A percentile compares a stretch with the other conserved stretches of the same genome.
phyloP scores from a whole-genome alignment of 805 yeast genomes.

The Candida palmyrensis region DNA sequence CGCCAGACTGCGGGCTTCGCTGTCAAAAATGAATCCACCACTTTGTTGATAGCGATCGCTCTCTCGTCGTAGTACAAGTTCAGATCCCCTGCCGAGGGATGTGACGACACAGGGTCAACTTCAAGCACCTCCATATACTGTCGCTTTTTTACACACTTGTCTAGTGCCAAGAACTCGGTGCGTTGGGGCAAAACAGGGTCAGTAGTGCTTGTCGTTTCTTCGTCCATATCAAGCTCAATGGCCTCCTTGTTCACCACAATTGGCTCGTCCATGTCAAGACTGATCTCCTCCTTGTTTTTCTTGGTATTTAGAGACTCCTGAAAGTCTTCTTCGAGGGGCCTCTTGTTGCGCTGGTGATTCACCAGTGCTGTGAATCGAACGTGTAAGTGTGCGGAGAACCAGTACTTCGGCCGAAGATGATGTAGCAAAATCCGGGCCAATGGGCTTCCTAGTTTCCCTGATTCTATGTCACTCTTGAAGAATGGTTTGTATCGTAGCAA shows the following conservation, averaged over 20 bases:
- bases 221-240: conserved; percentile 25
- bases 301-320: conserved; percentile 7
- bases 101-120: conserved; percentile 24
- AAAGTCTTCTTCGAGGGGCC: conserved; percentile 5
- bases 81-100: background rate
- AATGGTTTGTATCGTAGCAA: conserved; percentile 60
- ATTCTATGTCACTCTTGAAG: conserved; percentile 58
- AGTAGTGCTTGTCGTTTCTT: conserved; percentile 10
- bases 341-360: conserved; percentile 23
- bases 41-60: conserved; percentile 28
- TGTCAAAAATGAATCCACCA: conserved; percentile 23
- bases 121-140: conserved; percentile 49
- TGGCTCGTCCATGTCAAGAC: conserved; percentile 7
- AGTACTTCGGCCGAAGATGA: conserved; percentile 55
- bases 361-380: conserved; percentile 61
- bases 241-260: conserved; percentile 20
- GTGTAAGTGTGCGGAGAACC: conserved; percentile 93
- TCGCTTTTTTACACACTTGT: conserved; percentile 72
- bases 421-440: conserved; percentile 52
- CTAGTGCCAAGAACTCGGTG: conserved; percentile 70
- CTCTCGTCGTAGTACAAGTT: conserved; percentile 25
- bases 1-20: conserved; percentile 10
- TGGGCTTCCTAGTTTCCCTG: conserved; percentile 67
- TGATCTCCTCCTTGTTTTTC: conserved; percentile 7
- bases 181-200: conserved; percentile 1